phyloP scores from a whole-genome alignment of 1,284 basidiomycete species.

The Ustilago sp. region DNA sequence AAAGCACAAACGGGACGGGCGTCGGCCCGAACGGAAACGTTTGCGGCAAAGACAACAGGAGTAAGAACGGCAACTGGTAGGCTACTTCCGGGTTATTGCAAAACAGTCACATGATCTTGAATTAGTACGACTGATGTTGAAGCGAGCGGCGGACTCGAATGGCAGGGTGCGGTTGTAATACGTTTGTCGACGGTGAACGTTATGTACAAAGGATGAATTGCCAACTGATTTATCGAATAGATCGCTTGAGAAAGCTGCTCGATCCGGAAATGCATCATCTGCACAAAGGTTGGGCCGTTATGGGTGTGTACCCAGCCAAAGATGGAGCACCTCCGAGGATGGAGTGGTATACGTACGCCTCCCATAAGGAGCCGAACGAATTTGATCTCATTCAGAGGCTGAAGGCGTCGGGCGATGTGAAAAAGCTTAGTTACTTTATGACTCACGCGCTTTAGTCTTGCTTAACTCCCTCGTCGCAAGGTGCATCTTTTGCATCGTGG shows the following conservation, averaged over 20 bases:
- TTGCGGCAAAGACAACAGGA: no score
- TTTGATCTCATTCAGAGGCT: background rate
- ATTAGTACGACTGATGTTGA: no score
- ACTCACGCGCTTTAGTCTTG: background rate
- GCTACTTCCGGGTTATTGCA: no score
- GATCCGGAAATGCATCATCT: background rate
- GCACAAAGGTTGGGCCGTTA: constrained; percentile 6
- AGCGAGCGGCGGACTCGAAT: no score
- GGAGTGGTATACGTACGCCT: constrained; percentile 3
- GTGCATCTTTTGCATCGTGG: background rate
- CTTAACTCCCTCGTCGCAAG: background rate
- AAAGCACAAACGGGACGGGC: no score
- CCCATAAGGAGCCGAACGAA: constrained; percentile 1
- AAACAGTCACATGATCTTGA: no score
- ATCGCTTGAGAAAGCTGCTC: background rate
- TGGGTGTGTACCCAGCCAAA: constrained; percentile 3
- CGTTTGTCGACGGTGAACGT: no score
- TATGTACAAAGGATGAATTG: no score
- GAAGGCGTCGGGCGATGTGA: background rate
- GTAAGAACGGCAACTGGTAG: no score
- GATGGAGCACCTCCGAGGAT: background rate
- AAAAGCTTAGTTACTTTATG: background rate
- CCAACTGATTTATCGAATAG: background rate
- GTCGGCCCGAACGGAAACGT: no score
- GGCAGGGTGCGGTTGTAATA: no score